Conservation (phyloP, 164 flowering plant genomes). For the grape (Vitis vinifera) region DNA sequence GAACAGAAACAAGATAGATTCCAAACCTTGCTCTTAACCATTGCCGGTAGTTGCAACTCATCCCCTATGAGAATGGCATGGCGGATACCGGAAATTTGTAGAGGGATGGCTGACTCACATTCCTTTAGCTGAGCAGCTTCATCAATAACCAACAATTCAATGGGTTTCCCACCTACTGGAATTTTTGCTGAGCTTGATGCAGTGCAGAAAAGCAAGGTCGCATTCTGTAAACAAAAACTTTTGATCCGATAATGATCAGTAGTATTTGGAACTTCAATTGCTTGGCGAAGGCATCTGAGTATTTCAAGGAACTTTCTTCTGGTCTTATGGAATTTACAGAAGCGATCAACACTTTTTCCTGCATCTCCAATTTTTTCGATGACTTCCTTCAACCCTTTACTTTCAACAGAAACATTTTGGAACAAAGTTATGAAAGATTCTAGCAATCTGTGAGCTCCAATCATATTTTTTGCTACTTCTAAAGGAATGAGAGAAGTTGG, state of each 20-base stretch:
- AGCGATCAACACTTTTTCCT: neutral
- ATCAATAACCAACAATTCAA: slow-evolving; percentile 35
- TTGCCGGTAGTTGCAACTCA: slow-evolving; percentile 8
- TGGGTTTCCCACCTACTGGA: neutral
- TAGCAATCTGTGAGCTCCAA: neutral
- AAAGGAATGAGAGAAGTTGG: slow-evolving; percentile 34
- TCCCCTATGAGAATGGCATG: slow-evolving; percentile 12
- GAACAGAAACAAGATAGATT: neutral
- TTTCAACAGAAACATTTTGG: too few species aligned
- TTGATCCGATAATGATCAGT: neutral
- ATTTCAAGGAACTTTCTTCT: slow-evolving; percentile 14
- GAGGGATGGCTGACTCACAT: slow-evolving; percentile 35
- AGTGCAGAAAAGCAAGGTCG: slow-evolving; percentile 35
- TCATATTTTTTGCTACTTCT: slow-evolving; percentile 25
- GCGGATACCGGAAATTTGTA: neutral
- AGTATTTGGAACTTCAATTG: slow-evolving; percentile 11
- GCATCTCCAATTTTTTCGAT: neutral
- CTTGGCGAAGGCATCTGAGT: slow-evolving; percentile 15
- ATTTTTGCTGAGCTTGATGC: slow-evolving; percentile 32
- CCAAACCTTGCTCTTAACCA: slow-evolving; percentile 34
- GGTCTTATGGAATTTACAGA: neutral
- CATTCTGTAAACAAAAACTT: slow-evolving; percentile 25
- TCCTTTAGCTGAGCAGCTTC: slow-evolving; percentile 56
- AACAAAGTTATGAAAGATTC: too few species aligned
- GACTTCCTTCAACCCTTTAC: too few species aligned